Conservation (phyloP, 768 basidiomycete species). For the Suillus weaverae region DNA sequence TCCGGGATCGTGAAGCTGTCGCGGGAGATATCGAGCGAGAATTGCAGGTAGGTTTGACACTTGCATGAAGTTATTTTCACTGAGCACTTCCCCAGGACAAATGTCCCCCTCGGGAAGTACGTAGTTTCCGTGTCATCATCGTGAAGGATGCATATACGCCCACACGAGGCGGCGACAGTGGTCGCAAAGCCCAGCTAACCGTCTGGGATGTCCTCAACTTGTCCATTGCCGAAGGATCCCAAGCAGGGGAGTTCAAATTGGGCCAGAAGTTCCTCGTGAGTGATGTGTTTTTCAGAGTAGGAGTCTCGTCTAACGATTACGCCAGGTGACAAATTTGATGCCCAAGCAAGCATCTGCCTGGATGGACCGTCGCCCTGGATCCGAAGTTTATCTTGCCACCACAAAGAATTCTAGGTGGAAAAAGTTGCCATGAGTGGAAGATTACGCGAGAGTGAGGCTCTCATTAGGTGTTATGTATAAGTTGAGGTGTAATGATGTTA, state of each 20-base stretch:
- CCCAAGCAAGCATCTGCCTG: slow-evolving; percentile 71
- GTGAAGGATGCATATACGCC: slow-evolving; percentile 54
- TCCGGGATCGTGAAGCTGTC: slow-evolving; percentile 49
- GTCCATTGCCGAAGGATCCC: slow-evolving; percentile 49
- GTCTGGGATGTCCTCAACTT: slow-evolving; percentile 76
- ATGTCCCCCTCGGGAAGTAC: slow-evolving; percentile 75
- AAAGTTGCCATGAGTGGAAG: slow-evolving; percentile 18
- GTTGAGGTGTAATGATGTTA: not conserved
- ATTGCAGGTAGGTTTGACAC: slow-evolving; percentile 54
- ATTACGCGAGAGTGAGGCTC: not conserved
- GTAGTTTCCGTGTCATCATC: slow-evolving; percentile 72
- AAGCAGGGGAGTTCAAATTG: slow-evolving; percentile 50
- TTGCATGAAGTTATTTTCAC: not conserved
- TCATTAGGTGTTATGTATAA: not conserved
- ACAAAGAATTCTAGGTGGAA: slow-evolving; percentile 67
- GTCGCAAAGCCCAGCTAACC: slow-evolving; percentile 72
- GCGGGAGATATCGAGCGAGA: slow-evolving; percentile 70
- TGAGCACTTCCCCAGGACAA: slow-evolving; percentile 37
- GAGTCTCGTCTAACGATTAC: not conserved
- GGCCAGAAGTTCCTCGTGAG: slow-evolving; percentile 72
- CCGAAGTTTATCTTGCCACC: slow-evolving; percentile 71
- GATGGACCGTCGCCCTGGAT: slow-evolving; percentile 60
- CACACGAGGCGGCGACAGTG: slow-evolving; percentile 48
- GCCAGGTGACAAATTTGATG: slow-evolving; percentile 59
- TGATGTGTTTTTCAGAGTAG: not conserved